Conservation (phyloP, 495 filamentous ascomycete genomes). For the Talaromyces stipitatus region DNA sequence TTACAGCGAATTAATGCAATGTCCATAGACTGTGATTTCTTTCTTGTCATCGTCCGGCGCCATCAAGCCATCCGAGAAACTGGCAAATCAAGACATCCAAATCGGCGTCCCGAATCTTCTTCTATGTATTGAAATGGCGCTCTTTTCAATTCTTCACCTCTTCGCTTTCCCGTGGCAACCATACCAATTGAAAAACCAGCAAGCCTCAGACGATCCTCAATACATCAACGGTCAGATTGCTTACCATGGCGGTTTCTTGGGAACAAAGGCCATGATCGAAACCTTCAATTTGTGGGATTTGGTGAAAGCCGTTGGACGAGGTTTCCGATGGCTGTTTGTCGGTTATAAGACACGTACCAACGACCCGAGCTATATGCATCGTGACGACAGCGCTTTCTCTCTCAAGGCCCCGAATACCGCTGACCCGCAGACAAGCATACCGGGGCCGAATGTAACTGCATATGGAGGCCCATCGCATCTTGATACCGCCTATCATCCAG, state of each 20-base stretch:
- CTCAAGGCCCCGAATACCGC: constrained; percentile 17
- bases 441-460: constrained; percentile 16
- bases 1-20: background rate
- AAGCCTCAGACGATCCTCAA: constrained; percentile 35
- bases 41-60: constrained; percentile 56
- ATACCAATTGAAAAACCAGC: constrained; percentile 39
- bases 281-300: constrained; percentile 83
- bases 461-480: constrained; percentile 23
- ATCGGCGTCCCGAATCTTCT: constrained; percentile 64
- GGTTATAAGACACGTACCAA: constrained; percentile 51
- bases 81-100: constrained; percentile 62
- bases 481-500: constrained; percentile 16
- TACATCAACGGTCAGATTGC: constrained; percentile 40
- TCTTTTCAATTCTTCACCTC: constrained; percentile 60
- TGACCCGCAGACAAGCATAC: constrained; percentile 4
- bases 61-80: constrained; percentile 52
- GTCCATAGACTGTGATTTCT: constrained; percentile 52
- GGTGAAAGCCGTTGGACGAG: constrained; percentile 66
- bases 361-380: constrained; percentile 41
- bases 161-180: constrained; percentile 70
- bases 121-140: constrained; percentile 67
- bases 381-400: constrained; percentile 21
- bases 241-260: constrained; percentile 57
- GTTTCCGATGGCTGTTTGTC: constrained; percentile 74
- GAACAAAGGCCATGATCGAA: constrained; percentile 56